phyloP scores from a whole-genome alignment of 805 yeast species.

The Maudiozyma turicensis region DNA sequence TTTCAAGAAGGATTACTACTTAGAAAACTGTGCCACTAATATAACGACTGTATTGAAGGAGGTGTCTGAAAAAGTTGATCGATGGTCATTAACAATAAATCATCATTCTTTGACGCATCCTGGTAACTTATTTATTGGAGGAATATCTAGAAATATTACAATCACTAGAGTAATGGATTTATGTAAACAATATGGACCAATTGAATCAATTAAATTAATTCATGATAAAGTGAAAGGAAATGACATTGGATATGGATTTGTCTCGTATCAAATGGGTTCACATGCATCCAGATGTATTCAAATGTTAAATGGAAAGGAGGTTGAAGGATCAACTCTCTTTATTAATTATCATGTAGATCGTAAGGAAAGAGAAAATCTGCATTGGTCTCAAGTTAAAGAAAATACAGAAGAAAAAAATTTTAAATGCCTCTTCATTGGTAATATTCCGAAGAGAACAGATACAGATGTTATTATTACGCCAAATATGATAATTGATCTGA shows the following conservation, averaged over 20 bases:
- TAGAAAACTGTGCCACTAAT: conserved; percentile 5
- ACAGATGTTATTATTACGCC: conserved; percentile 24
- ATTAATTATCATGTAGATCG: conserved; percentile 59
- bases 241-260: conserved; percentile 50
- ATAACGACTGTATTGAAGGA: not conserved
- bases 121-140: conserved; percentile 48
- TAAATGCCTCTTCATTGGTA: conserved; percentile 45
- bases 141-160: conserved; percentile 33
- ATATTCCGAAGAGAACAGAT: conserved; percentile 33
- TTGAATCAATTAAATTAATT: conserved; percentile 39
- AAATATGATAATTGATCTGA: conserved; percentile 29
- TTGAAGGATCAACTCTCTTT: conserved; percentile 30
- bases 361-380: conserved; percentile 42
- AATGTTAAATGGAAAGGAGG: conserved; percentile 37
- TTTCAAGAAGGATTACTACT: conserved; percentile 10
- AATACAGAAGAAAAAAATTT: conserved; percentile 39
- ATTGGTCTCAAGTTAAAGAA: conserved; percentile 30
- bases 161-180: conserved; percentile 32
- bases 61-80: conserved; percentile 2
- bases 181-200: conserved; percentile 34
- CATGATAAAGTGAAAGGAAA: conserved; percentile 33
- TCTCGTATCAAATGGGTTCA: conserved; percentile 46
- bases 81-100: conserved; percentile 24
- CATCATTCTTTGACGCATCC: conserved; percentile 38
- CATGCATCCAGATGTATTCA: conserved; percentile 57